Base-by-base conservation (phyloP, 192 early-diverging fungal genomes). In the Mortierella claussenii region DNA sequence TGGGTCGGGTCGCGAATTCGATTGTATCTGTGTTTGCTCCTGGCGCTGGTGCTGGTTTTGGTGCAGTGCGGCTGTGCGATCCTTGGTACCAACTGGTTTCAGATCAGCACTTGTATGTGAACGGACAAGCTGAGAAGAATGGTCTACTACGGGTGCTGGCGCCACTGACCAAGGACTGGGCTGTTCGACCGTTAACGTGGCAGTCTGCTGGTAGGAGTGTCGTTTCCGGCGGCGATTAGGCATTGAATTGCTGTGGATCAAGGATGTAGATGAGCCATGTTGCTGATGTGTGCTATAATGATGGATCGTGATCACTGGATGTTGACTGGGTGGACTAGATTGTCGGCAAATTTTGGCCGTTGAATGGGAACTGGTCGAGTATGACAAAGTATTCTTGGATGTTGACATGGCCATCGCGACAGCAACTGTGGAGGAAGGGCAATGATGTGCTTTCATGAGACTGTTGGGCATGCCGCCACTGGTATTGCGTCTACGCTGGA, bases 191-290 rank as follows among this genome's bases (percentile, higher is more conserved):
- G 37, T 40, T 40, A 13, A 10, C 13, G 37, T 13, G 7, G 37
- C 37, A 10, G 37, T 7, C 37, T 40, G 37, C 7, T 7, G 13
- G 37, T 7, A 40, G 13, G 37, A 40, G 37, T 40, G 13, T 28
- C 44, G 63, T 54, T 55, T 75, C 51, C 50, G 42, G 2, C 63
- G 62, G 33, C 36, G 56, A 32, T 43, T 40, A 24, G 70, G 70
- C 62, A 75, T 40, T 17, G 70, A 75, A 26, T 60, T 75, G 33
- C 70, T 65, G 27, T 63, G 70, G 27, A 31, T n/a, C 17, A 65
- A 32, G 5, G 56, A 58, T 0, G 46, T 36, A 36, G 37, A 44
- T 8, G 44, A 11, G 17, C 12, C 1, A 17, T 27, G 30, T 30
- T 23, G 58, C 33, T 48, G 51, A 10, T 44, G 21, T 26, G 27